phyloP scores from a whole-genome alignment of 257 asterid genomes.

The Coffea canephora region DNA sequence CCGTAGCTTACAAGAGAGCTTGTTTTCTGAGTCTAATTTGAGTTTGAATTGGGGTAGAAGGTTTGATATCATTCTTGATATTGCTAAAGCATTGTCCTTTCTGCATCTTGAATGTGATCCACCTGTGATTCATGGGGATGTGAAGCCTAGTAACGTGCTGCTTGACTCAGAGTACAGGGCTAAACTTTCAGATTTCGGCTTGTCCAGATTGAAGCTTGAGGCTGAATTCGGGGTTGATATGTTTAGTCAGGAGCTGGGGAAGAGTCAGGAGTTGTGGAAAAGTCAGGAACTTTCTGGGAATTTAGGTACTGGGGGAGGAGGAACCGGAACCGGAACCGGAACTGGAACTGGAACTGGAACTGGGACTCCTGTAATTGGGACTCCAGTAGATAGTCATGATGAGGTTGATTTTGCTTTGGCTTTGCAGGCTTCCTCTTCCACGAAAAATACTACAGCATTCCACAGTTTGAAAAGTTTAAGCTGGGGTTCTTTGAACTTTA shows the following conservation, averaged over 20 bases:
- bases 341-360: conserved; percentile 28
- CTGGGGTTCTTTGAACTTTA: conserved; percentile 39
- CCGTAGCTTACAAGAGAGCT: conserved; percentile 74
- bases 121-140: conserved; percentile 95
- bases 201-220: conserved; percentile 83
- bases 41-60: conserved; percentile 73
- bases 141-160: conserved; percentile 94
- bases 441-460: conserved; percentile 45
- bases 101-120: conserved; percentile 92
- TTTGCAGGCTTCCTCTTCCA: conserved; percentile 76
- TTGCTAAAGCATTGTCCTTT: conserved; percentile 78
- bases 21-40: conserved; percentile 55
- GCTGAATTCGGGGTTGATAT: conserved; percentile 71
- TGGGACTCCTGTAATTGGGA: conserved; percentile 52
- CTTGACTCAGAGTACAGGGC: conserved; percentile 76
- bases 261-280: conserved; percentile 61
- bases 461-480: conserved; percentile 50
- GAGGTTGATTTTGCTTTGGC: conserved; percentile 98
- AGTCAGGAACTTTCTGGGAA: conserved; percentile 78
- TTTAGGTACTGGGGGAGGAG: conserved; percentile 39
- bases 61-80: conserved; percentile 60
- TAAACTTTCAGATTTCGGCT: conserved; percentile 94
- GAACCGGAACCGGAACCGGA: conserved; percentile 28
- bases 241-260: conserved; percentile 77
- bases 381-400: conserved; percentile 64